These are phyloP conservation scores for Psilocybe sp. DNA, from an alignment of 768 basidiomycete genomes.

Conservation along the genomic window DNA sequence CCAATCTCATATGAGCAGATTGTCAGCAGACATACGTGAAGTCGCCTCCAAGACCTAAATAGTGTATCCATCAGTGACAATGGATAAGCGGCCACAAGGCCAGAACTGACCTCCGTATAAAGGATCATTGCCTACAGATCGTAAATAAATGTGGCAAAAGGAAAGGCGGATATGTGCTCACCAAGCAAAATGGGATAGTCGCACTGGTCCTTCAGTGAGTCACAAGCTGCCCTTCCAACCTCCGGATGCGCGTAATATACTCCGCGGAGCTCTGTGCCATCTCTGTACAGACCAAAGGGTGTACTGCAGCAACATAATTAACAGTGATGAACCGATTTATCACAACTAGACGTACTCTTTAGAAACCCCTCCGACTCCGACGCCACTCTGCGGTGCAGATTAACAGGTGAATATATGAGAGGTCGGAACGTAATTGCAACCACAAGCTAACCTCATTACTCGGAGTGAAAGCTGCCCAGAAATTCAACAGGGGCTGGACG, in stretches of 20 bases:
- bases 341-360: slow-evolving; percentile 50
- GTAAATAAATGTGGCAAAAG: background rate
- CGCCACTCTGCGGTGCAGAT: slow-evolving; percentile 52
- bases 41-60: slow-evolving; percentile 67
- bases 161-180: slow-evolving; percentile 22
- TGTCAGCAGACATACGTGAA: slow-evolving; percentile 56
- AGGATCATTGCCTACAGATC: slow-evolving; percentile 66
- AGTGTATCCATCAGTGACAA: background rate
- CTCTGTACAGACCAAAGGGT: slow-evolving; percentile 71
- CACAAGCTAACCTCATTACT: slow-evolving; percentile 57
- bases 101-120: slow-evolving; percentile 63
- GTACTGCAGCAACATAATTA: slow-evolving; percentile 43
- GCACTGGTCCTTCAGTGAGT: slow-evolving; percentile 59
- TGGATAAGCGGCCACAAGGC: background rate
- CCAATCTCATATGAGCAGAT: too few relatives aligned
- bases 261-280: slow-evolving; percentile 73
- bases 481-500: slow-evolving; percentile 73
- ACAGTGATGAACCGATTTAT: background rate
- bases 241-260: slow-evolving; percentile 69
- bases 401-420: background rate
- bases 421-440: background rate
- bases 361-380: slow-evolving; percentile 64
- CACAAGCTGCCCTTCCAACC: slow-evolving; percentile 67
- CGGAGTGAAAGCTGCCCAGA: slow-evolving; percentile 78
- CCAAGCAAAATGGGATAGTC: slow-evolving; percentile 77